A percentile compares a stretch with the other conserved stretches of the same genome.
phyloP scores from a whole-genome alignment of 2,329 filamentous ascomycete genomes.

The Trichoderma cornu-damae region DNA sequence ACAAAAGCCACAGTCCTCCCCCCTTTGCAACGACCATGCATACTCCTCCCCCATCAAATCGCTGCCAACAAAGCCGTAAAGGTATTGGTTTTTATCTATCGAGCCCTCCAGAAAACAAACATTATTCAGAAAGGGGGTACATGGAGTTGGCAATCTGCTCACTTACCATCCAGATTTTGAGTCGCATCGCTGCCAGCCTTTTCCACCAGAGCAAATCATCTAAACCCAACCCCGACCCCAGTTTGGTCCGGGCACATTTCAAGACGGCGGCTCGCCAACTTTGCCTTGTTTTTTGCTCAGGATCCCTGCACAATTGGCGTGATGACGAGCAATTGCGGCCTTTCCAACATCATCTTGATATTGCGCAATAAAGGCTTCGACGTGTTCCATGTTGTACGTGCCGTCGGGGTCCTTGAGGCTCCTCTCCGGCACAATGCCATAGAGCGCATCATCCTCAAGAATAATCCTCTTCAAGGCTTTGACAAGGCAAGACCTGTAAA shows the following conservation, averaged over 20 bases:
- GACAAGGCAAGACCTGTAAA: slow-evolving; percentile 33
- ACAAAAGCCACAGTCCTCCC: background rate
- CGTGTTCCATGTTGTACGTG: slow-evolving; percentile 40
- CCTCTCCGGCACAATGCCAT: slow-evolving; percentile 31
- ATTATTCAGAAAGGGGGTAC: background rate
- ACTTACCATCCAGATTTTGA: background rate
- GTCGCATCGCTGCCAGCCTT: background rate
- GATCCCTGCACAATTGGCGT: slow-evolving; percentile 19
- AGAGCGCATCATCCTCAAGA: slow-evolving; percentile 39
- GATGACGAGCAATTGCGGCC: slow-evolving; percentile 30
- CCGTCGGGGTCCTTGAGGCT: slow-evolving; percentile 36
- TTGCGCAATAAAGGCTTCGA: slow-evolving; percentile 38
- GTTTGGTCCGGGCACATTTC: background rate
- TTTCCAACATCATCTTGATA: slow-evolving; percentile 37
- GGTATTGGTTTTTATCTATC: background rate
- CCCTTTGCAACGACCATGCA: background rate
- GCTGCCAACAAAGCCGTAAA: too few species aligned
- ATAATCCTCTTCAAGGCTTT: slow-evolving; percentile 48
- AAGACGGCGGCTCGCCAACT: background rate
- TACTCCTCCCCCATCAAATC: background rate
- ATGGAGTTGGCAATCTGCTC: background rate
- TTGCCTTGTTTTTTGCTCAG: background rate
- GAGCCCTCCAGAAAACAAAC: background rate
- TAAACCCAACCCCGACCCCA: background rate
- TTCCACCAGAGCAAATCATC: background rate